Percentiles rank a stretch among this genome's conserved stretches.
Evolutionary conservation across 75 land plant species (phyloP).

Genomic region (Larix kaempferi): DNA sequence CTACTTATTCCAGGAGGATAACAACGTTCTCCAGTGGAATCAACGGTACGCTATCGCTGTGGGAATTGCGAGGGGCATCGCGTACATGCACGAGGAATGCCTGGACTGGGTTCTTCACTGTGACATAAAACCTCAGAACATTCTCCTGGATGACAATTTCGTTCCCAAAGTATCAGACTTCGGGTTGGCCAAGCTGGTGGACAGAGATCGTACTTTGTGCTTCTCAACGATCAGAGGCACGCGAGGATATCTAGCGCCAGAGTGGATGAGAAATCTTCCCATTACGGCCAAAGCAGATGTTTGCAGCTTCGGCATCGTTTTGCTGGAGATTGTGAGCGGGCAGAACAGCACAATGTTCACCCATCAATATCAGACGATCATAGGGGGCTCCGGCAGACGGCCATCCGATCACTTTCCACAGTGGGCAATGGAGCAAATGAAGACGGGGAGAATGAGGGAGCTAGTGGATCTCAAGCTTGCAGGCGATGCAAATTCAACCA

Average conservation of each 20-base stretch:
- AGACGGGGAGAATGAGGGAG: conserved; percentile 4
- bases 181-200: conserved; percentile 26
- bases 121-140: conserved; percentile 36
- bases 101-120: conserved; percentile 27
- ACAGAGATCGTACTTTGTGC: conserved; percentile 13
- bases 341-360: neutral
- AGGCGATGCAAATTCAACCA: conserved; percentile 31
- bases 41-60: conserved; percentile 22
- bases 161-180: conserved; percentile 37
- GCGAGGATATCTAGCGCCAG: conserved; percentile 30
- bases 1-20: conserved; percentile 34
- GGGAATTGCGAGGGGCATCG: conserved; percentile 31
- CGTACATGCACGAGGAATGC: conserved; percentile 34
- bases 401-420: neutral
- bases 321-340: conserved; percentile 22
- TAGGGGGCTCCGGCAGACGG: no score
- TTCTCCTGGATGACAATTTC: conserved; percentile 26
- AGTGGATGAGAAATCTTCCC: conserved; percentile 17
- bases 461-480: neutral
- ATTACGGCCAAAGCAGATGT: conserved; percentile 34
- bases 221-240: conserved; percentile 37
- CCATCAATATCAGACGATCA: no score
- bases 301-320: conserved; percentile 27
- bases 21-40: conserved; percentile 14
- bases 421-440: neutral